These are phyloP conservation scores for Ustilago vetiveriae DNA, from an alignment of 1,284 basidiomycete genomes.

Conservation along the genomic window DNA sequence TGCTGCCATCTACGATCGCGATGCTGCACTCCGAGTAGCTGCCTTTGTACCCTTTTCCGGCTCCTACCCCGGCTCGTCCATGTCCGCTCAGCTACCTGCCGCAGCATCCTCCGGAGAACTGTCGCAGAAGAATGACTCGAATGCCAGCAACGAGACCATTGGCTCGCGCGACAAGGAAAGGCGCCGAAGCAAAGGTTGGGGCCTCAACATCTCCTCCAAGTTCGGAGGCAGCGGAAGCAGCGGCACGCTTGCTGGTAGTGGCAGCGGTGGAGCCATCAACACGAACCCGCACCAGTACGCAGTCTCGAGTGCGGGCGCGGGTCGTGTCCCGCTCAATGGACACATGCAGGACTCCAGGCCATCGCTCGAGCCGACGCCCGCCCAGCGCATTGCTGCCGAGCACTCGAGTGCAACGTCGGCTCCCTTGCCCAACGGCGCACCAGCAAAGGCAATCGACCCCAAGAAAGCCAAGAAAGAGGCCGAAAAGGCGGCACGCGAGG, in stretches of 20 bases:
- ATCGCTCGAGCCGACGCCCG: constrained; percentile 40
- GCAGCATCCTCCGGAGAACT: constrained; percentile 34
- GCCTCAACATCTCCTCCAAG: constrained; percentile 46
- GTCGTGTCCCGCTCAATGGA: constrained; percentile 17
- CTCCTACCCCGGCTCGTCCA: constrained; percentile 3
- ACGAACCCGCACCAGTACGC: constrained; percentile 13
- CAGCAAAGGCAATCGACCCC: constrained; percentile 72
- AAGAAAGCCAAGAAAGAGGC: constrained; percentile 92
- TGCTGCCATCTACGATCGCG: constrained; percentile 19
- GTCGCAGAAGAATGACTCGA: constrained; percentile 39
- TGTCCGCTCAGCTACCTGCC: constrained; percentile 12
- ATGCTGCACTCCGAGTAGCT: constrained; percentile 13
- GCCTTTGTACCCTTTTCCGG: constrained; percentile 15
- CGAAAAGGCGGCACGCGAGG: constrained; percentile 82
- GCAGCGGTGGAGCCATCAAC: constrained; percentile 5
- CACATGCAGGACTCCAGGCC: constrained; percentile 11
- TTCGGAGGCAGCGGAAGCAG: constrained; percentile 36
- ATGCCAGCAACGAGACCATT: constrained; percentile 50
- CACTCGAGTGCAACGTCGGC: constrained; percentile 19
- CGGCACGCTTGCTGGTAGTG: constrained; percentile 20
- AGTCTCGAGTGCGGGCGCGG: constrained; percentile 6
- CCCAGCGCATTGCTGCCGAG: constrained; percentile 50
- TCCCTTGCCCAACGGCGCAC: constrained; percentile 66
- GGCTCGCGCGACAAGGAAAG: constrained; percentile 43
- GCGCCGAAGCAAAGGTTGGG: constrained; percentile 52